Base-by-base conservation (phyloP, 2,329 filamentous ascomycete genomes). In the Colletotrichum musicola region DNA sequence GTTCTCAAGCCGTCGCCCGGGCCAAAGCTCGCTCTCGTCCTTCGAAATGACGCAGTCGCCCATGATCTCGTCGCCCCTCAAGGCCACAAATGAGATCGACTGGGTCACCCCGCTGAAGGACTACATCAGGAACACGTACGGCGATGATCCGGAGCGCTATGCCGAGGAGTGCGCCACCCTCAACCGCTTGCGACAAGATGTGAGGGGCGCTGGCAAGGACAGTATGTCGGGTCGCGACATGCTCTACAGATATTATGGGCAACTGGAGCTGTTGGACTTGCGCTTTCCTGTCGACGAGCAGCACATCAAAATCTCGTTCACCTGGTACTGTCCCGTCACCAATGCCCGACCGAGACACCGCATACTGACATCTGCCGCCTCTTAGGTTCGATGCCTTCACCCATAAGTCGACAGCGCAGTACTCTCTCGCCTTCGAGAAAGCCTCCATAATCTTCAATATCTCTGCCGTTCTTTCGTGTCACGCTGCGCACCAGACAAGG, bases 371-470 rank as follows among this genome's bases (percentile, higher is more conserved):
- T 22, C 58, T 62, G 59, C 65, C 46, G 7, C 46, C 22, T 44
- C 51, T 4, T 76, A 97, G 94, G 94, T 98, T 97, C 82, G 96
- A 99, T 80, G 96, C 97, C n/a, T 99, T 99, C 79, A 99, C 96
- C 51, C 95, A 97, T 79, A 98, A 98, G 77, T 88, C 94, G n/a
- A 99, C 96, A 4, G 91, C 95, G 4, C 96, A 99, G 80, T 98
- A 97, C 83, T 98, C 95, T 7, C 87, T 99, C 55, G 96, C 96
- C 55, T 99, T 97, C 79, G 96, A 99, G 80, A 99, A 99, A 79
- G 96, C 96, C 14, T 98, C 95, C 75, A 97, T 99, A 77, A 98
- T 99, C 76, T 99, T 99, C 87, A 99, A 99, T 81, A 99, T 99
- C 73, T 97, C 95, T 44, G 95, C 96, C 73, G 95, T 98, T 27